Base-by-base conservation (phyloP, 768 basidiomycete species). In the Rhodotorula diobovata region DNA sequence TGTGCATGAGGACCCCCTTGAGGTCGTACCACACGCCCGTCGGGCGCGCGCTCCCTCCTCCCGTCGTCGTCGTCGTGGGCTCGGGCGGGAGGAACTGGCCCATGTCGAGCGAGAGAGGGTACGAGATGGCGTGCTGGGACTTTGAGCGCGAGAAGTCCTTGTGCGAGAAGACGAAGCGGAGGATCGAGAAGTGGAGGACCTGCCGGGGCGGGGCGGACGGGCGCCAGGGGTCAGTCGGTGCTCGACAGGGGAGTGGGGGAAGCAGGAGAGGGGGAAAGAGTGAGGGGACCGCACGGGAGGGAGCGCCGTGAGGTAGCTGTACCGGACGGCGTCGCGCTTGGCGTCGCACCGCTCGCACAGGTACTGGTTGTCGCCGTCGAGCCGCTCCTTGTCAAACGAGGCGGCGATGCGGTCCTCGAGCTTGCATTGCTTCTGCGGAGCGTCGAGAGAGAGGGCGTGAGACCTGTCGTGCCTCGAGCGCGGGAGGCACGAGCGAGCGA, bases 101-200 rank as follows among this genome's bases (percentile, higher is more conserved):
- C 90, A 98, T 91, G 76, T 91, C 85, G 28, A 96, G 82, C 15
- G 80, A 79, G 30, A 82, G 82, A 0, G 93, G 93, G 80, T 92
- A 97, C n/a, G 84, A 82, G 54, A 97, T 86, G 43, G 83, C 81
- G 70, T 90, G 85, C 79, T 93, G 93, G 63, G 88, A 89, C 81
- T 98, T 98, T 81, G 88, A 90, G 72, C 95, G 87, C 76, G 89
- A 87, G 84, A 89, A 86, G 0, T 88, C 86, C 34, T 86, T 81
- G 45, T 88, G 75, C 80, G 94, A 91, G 76, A 89, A 98, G 39
- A 91, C 87, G 80, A 98, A 98, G n/a, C 95, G 90, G 66, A 95
- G 85, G 62, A 97, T 81, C 32, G 93, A 93, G 76, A 98, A 89
- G 80, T 98, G 91, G 4, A 97, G 84, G 12, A 93, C 80, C 77